These are phyloP conservation scores for Prunus salicina DNA, from an alignment of 306 rosid species.

Conservation along the genomic window DNA sequence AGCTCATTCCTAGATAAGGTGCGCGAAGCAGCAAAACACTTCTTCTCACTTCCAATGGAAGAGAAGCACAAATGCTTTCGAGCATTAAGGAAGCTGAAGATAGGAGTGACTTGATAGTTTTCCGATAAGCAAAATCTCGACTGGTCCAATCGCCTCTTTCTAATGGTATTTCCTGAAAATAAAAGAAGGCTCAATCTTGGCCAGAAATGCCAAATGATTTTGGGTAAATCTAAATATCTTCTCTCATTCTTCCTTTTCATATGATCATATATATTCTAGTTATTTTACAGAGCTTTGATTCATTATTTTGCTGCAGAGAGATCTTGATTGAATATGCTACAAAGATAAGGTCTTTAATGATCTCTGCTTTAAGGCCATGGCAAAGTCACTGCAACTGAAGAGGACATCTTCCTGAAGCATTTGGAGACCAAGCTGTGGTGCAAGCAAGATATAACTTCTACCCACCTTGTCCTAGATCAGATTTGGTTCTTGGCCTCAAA, in stretches of 20 bases:
- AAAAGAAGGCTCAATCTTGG: conserved; percentile 53
- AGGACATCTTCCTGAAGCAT: conserved; percentile 22
- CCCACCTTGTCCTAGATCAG: no score
- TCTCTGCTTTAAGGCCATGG: no score
- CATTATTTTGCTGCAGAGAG: no score
- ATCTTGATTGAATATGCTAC: no score
- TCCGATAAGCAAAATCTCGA: conserved; percentile 49
- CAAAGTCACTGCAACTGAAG: no score
- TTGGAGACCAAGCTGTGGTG: conserved; percentile 37
- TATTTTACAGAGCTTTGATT: no score
- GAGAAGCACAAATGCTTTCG: conserved; percentile 22
- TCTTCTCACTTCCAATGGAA: conserved; percentile 38
- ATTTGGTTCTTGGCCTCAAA: no score
- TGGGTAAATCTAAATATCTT: conserved; percentile 40
- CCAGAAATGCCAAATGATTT: conserved; percentile 50
- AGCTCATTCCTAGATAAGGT: conserved; percentile 28
- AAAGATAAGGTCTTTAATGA: no score
- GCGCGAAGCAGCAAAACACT: conserved; percentile 29
- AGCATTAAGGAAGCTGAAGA: conserved; percentile 36
- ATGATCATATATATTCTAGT: no score
- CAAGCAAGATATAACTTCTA: no score
- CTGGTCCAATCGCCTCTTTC: conserved; percentile 48
- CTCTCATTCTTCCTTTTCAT: no score
- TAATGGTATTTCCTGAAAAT: conserved; percentile 25
- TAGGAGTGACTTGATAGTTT: conserved; percentile 45